Evolutionary conservation across 805 yeast species (phyloP).

Genomic region (Cyberlindnera americana): DNA sequence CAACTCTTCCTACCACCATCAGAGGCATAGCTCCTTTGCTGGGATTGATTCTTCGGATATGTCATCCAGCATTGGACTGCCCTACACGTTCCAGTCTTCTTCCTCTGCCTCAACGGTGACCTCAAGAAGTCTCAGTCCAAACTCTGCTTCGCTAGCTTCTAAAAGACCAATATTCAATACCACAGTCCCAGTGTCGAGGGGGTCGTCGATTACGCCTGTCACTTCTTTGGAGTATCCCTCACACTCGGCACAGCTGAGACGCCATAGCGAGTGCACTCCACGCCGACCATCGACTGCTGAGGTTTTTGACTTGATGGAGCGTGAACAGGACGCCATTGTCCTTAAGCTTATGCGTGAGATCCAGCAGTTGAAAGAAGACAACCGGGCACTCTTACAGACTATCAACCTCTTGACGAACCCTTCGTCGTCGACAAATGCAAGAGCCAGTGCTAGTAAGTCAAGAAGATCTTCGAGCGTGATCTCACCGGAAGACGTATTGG

Average conservation of each 20-base stretch:
- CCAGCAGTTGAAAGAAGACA: constrained; percentile 49
- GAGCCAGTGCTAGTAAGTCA: constrained; percentile 8
- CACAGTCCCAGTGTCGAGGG: constrained; percentile 9
- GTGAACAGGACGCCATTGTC: constrained; percentile 75
- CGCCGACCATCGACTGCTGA: constrained; percentile 40
- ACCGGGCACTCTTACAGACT: constrained; percentile 33
- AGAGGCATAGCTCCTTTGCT: constrained; percentile 20
- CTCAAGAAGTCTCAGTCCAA: constrained; percentile 10
- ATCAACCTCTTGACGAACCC: constrained; percentile 20
- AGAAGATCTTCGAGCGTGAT: constrained; percentile 9
- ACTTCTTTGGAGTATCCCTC: constrained; percentile 12
- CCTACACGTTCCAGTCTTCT: constrained; percentile 13
- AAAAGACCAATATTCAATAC: constrained; percentile 13
- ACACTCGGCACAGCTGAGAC: constrained; percentile 15
- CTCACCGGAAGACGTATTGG: constrained; percentile 7
- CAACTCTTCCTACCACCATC: neutral
- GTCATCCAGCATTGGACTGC: constrained; percentile 22
- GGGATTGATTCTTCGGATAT: constrained; percentile 18
- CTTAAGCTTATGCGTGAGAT: constrained; percentile 64
- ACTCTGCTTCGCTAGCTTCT: constrained; percentile 6
- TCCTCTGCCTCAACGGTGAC: neutral
- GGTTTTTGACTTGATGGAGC: constrained; percentile 58
- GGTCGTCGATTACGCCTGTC: constrained; percentile 26
- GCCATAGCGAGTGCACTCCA: constrained; percentile 18
- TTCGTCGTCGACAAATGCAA: constrained; percentile 6